Evolutionary conservation across 148 eudicot genomes (phyloP).

Genomic region (Polygonum maritimum): DNA sequence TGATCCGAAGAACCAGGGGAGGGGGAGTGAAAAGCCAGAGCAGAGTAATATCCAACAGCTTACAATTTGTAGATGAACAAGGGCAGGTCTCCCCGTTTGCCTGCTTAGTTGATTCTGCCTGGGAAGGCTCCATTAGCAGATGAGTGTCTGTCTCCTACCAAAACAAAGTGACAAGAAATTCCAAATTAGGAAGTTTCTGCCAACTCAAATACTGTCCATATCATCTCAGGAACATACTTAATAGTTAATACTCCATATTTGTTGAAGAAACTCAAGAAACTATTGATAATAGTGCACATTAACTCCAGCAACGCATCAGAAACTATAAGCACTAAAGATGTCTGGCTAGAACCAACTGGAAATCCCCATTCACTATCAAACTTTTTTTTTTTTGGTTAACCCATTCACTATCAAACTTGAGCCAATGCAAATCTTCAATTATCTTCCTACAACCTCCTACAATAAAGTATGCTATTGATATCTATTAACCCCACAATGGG

Average conservation of each 20-base stretch:
- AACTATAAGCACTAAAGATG: not conserved
- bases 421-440: not conserved
- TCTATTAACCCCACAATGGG: not conserved
- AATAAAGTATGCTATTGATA: not conserved
- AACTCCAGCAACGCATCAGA: not conserved
- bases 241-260: not conserved
- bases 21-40: not conserved
- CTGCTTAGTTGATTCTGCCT: not conserved
- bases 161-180: not conserved
- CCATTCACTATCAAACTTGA: not conserved
- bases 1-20: not conserved
- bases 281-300: not conserved
- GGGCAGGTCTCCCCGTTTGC: not conserved
- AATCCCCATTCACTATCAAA: not conserved
- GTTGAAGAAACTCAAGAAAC: not conserved
- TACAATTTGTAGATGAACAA: slow-evolving; percentile 3
- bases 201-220: not conserved
- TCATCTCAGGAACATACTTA: not conserved
- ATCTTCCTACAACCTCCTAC: not conserved
- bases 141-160: not conserved
- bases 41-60: not conserved
- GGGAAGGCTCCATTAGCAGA: slow-evolving; percentile 6
- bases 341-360: not conserved
- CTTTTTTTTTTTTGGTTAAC: too few relatives aligned
- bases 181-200: not conserved